phyloP scores from a whole-genome alignment of 345 rosid genomes.

The Raphanus sativus region DNA sequence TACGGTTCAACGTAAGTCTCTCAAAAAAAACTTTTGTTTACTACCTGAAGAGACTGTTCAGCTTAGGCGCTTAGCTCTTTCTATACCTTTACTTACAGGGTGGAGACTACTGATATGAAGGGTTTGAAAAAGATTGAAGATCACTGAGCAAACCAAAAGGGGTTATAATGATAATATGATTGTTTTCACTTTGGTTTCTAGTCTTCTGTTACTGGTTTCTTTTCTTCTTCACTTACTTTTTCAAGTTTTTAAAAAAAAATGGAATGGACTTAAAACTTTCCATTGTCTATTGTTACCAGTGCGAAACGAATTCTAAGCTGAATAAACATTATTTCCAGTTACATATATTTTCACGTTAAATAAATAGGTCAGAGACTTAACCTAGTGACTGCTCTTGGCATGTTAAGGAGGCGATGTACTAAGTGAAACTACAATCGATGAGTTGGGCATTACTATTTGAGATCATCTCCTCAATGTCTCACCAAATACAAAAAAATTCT shows the following conservation, averaged over 20 bases:
- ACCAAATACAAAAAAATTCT: background rate
- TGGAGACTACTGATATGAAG: conserved; percentile 86
- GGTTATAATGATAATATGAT: background rate
- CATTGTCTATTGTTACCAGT: background rate
- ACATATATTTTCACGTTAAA: background rate
- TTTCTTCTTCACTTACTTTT: background rate
- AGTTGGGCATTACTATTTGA: no score
- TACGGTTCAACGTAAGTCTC: conserved; percentile 79
- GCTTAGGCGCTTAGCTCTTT: background rate
- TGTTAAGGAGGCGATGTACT: no score
- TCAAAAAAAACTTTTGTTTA: background rate
- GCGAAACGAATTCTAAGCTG: background rate
- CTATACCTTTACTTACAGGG: conserved; percentile 43
- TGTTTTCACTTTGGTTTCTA: conserved; percentile 7
- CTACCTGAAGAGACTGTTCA: background rate
- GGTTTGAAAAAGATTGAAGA: conserved; percentile 79
- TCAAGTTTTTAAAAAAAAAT: background rate
- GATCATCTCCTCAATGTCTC: background rate
- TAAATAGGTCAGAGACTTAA: background rate
- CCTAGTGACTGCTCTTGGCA: background rate
- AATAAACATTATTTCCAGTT: background rate
- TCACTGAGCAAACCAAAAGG: conserved; percentile 41
- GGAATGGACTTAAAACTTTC: conserved; percentile 23
- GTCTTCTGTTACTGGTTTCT: background rate
- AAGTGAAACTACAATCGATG: background rate